A percentile compares a stretch with the other conserved stretches of the same genome.
Conservation (phyloP, 495 filamentous ascomycete species). For the Penicillium atrosanguineum region DNA sequence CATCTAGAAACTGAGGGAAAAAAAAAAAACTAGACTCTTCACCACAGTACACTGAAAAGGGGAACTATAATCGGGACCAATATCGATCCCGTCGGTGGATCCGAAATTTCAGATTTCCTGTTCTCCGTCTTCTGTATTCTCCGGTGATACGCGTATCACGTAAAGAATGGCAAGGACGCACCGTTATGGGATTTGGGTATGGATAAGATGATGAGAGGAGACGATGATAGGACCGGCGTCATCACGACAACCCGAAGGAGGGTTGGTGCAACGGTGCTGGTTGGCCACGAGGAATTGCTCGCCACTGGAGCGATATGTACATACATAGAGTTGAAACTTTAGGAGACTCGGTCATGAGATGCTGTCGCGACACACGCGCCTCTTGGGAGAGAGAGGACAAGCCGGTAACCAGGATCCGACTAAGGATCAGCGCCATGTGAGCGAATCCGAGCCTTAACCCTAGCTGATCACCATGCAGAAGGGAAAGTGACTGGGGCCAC, state of each 20-base stretch:
- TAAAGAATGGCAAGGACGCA: constrained; percentile 2
- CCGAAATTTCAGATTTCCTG: background rate
- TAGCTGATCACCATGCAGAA: constrained; percentile 10
- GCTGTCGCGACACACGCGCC: background rate
- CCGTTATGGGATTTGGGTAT: background rate
- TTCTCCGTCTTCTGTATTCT: background rate
- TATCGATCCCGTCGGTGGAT: background rate
- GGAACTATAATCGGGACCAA: background rate
- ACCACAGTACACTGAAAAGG: background rate
- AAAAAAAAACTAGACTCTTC: background rate
- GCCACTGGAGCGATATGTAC: constrained; percentile 21
- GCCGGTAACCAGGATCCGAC: constrained; percentile 3
- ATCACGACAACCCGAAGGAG: constrained; percentile 6
- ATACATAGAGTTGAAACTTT: background rate
- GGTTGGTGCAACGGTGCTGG: constrained; percentile 16
- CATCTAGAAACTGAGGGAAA: background rate
- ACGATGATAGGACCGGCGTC: constrained; percentile 12
- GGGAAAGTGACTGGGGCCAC: background rate
- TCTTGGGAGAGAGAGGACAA: constrained; percentile 1
- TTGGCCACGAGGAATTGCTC: constrained; percentile 23
- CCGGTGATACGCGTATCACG: constrained; percentile 18
- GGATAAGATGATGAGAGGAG: constrained; percentile 8
- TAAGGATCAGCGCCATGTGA: constrained; percentile 10
- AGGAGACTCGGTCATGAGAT: constrained; percentile 19
- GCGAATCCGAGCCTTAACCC: constrained; percentile 8